Evolutionary conservation across 1,284 basidiomycete species (phyloP).

Genomic region (Schizopora paradoxa): DNA sequence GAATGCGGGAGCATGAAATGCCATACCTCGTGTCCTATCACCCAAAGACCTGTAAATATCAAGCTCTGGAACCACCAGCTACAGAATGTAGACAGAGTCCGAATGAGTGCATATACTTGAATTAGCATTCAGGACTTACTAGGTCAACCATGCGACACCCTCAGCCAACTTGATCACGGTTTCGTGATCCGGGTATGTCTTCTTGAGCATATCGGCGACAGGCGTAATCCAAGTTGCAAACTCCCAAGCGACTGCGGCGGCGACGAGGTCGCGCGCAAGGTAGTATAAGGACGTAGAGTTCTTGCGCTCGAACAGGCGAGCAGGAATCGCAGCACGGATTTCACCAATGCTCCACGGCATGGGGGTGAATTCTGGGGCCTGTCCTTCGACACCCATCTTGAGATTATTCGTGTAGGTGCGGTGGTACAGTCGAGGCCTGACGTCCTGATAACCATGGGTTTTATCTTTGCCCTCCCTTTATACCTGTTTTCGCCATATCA

Average conservation of each 20-base stretch:
- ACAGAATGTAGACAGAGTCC: not conserved
- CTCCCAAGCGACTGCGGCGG: slow-evolving; percentile 48
- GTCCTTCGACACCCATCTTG: too few relatives aligned
- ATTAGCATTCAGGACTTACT: slow-evolving; percentile 10
- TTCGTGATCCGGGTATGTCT: slow-evolving; percentile 27
- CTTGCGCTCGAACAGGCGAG: slow-evolving; percentile 66
- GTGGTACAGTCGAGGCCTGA: too few relatives aligned
- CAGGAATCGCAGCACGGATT: slow-evolving; percentile 46
- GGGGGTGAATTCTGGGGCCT: slow-evolving; percentile 36
- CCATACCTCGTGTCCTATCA: slow-evolving; percentile 35
- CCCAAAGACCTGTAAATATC: slow-evolving; percentile 43
- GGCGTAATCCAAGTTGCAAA: slow-evolving; percentile 42
- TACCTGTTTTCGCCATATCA: too few relatives aligned
- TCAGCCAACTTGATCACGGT: not conserved
- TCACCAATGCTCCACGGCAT: slow-evolving; percentile 45
- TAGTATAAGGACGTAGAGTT: slow-evolving; percentile 59
- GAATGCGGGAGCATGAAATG: not conserved
- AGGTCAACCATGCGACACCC: not conserved
- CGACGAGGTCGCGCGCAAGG: slow-evolving; percentile 48
- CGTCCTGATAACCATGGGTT: too few relatives aligned
- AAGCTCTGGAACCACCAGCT: slow-evolving; percentile 21
- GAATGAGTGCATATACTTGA: not conserved
- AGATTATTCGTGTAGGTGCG: too few relatives aligned
- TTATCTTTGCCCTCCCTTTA: too few relatives aligned
- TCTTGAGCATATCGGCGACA: slow-evolving; percentile 34